Percentiles rank a stretch among this genome's conserved stretches.
Conservation (phyloP, 2,329 filamentous ascomycete genomes). For the Penicillium occitanis region DNA sequence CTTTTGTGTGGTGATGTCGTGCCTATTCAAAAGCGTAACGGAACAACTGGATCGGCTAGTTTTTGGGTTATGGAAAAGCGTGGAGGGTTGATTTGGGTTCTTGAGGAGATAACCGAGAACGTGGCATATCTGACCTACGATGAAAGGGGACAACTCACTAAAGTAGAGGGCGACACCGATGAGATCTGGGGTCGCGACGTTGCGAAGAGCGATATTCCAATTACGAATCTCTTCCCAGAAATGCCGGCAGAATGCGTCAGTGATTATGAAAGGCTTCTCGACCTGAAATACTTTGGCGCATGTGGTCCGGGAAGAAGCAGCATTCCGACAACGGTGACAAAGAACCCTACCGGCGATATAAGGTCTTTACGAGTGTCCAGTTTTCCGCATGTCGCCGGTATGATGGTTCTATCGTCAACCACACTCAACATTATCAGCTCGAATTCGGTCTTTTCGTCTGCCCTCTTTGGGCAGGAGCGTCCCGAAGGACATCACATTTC, state of each 20-base stretch:
- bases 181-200: slow-evolving; percentile 80
- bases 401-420: slow-evolving; percentile 83
- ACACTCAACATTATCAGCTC: slow-evolving; percentile 82
- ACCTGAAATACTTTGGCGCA: slow-evolving; percentile 79
- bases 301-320: slow-evolving; percentile 73
- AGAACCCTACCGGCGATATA: slow-evolving; percentile 61
- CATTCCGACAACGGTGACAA: slow-evolving; percentile 80
- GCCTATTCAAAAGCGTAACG: slow-evolving; percentile 94
- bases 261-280: slow-evolving; percentile 70
- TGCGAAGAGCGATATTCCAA: slow-evolving; percentile 66
- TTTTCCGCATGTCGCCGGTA: slow-evolving; percentile 95
- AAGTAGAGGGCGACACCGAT: slow-evolving; percentile 71
- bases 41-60: slow-evolving; percentile 85
- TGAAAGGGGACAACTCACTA: slow-evolving; percentile 71
- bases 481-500: slow-evolving; percentile 78
- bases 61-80: slow-evolving; percentile 98
- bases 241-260: slow-evolving; percentile 71
- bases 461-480: slow-evolving; percentile 83
- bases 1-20: slow-evolving; percentile 96
- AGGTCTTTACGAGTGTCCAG: slow-evolving; percentile 78
- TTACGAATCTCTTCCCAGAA: slow-evolving; percentile 75
- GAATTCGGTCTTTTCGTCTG: slow-evolving; percentile 90
- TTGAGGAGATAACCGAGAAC: slow-evolving; percentile 97
- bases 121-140: slow-evolving; percentile 75
- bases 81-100: slow-evolving; percentile 90